phyloP scores from a whole-genome alignment of 2,329 filamentous ascomycete species.

The Pseudogymnoascus destructans region DNA sequence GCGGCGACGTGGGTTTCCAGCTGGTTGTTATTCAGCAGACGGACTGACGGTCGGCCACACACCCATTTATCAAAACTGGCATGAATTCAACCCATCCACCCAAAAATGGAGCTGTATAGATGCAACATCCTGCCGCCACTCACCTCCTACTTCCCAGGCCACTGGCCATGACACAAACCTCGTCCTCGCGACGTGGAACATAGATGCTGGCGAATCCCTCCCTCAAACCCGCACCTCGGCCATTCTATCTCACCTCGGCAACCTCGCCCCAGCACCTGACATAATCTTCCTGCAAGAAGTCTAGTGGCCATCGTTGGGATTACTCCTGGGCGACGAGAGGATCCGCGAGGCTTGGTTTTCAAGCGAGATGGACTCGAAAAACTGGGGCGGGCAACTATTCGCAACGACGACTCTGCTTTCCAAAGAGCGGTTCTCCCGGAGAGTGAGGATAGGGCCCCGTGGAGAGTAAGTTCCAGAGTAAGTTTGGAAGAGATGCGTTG shows the following conservation, averaged over 20 bases:
- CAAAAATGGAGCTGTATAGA: constrained; percentile 2
- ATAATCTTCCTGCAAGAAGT: constrained; percentile 30
- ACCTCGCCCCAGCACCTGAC: constrained; percentile 17
- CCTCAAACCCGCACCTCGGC: constrained; percentile 19
- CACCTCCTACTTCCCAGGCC: background rate
- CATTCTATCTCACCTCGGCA: constrained; percentile 21
- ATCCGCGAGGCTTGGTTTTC: constrained; percentile 25
- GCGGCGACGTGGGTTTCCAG: background rate
- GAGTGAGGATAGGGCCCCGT: constrained; percentile 23
- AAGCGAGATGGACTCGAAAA: constrained; percentile 22
- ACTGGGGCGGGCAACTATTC: constrained; percentile 20
- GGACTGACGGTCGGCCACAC: background rate
- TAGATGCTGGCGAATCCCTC: constrained; percentile 18
- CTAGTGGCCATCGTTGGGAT: constrained; percentile 17
- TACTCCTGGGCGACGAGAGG: constrained; percentile 20
- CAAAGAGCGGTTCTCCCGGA: constrained; percentile 19
- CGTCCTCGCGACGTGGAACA: constrained; percentile 26
- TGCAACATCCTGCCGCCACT: background rate
- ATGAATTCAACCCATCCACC: background rate
- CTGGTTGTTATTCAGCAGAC: background rate
- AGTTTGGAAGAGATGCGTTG: constrained; percentile 26
- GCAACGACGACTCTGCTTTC: constrained; percentile 24
- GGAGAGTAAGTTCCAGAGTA: constrained; percentile 24
- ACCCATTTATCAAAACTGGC: background rate
- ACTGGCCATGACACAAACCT: background rate